These are phyloP conservation scores for Pyrenula massariospora DNA, from an alignment of 495 filamentous ascomycete species.

Conservation along the genomic window DNA sequence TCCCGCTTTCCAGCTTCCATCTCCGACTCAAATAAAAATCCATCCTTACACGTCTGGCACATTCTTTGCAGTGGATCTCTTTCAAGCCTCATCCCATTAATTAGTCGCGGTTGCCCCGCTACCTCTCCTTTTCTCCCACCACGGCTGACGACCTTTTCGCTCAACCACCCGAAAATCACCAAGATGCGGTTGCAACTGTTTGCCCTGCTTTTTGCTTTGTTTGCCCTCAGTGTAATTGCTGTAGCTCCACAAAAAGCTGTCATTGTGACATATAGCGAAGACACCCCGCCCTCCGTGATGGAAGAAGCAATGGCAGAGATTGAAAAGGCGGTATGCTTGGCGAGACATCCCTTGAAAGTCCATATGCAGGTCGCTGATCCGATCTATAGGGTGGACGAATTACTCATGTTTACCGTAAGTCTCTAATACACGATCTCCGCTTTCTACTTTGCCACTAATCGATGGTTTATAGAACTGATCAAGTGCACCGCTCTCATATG, in stretches of 20 bases:
- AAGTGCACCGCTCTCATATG: constrained; percentile 23
- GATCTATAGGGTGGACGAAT: constrained; percentile 36
- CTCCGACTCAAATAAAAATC: too few relatives aligned
- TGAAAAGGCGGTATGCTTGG: constrained; percentile 47
- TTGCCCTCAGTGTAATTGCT: constrained; percentile 41
- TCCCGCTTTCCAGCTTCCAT: too few relatives aligned
- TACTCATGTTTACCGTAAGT: constrained; percentile 44
- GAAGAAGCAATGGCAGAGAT: constrained; percentile 60
- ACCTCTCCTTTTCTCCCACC: too few relatives aligned
- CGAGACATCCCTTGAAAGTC: constrained; percentile 44
- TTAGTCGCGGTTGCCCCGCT: too few relatives aligned
- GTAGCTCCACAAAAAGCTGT: constrained; percentile 55
- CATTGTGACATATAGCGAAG: constrained; percentile 63
- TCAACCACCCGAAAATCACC: constrained; percentile 1
- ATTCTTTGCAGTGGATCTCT: too few relatives aligned
- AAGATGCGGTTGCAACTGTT: constrained; percentile 50
- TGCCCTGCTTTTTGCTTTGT: constrained; percentile 35
- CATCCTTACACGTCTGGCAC: too few relatives aligned
- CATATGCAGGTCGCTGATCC: constrained; percentile 46
- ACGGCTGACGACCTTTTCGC: too few relatives aligned
- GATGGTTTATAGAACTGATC: constrained; percentile 29
- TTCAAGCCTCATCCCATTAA: too few relatives aligned
- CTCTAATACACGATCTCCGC: not conserved
- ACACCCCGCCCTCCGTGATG: constrained; percentile 59
- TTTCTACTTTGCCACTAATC: not conserved